Conservation (phyloP, 2,329 filamentous ascomycete species). For the Sporothrix variecibatus region DNA sequence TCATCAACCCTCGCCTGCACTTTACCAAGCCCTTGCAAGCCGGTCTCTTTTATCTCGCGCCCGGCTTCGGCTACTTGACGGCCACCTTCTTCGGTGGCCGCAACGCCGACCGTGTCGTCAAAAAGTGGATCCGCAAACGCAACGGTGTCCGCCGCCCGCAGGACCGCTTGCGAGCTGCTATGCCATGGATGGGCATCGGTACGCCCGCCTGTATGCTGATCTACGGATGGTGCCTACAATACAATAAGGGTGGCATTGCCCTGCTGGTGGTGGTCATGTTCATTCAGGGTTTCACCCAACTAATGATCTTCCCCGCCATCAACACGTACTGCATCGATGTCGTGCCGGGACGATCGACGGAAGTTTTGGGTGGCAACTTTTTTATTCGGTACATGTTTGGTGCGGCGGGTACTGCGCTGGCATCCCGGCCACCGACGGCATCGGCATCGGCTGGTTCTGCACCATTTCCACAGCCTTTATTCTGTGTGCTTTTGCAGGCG, state of each 20-base stretch:
- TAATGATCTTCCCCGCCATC: constrained; percentile 26
- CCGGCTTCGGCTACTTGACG: constrained; percentile 65
- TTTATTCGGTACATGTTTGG: constrained; percentile 74
- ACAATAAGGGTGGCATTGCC: constrained; percentile 20
- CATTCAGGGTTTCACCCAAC: constrained; percentile 24
- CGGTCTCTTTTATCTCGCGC: constrained; percentile 69
- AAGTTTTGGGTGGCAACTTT: constrained; percentile 79
- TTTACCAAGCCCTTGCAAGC: constrained; percentile 63
- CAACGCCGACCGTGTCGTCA: constrained; percentile 65
- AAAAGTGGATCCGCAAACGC: constrained; percentile 58
- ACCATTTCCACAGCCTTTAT: constrained; percentile 22
- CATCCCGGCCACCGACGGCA: constrained; percentile 70
- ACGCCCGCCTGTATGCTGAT: constrained; percentile 28
- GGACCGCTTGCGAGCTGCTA: constrained; percentile 64
- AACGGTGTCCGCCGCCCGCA: constrained; percentile 63
- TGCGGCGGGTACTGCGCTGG: constrained; percentile 67
- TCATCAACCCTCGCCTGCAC: constrained; percentile 68
- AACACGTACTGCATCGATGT: constrained; percentile 51
- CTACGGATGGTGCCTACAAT: constrained; percentile 25
- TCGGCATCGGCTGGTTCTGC: constrained; percentile 76
- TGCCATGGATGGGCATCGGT: constrained; percentile 59
- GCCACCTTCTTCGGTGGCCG: constrained; percentile 68
- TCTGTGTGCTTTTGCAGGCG: not conserved
- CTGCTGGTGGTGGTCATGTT: constrained; percentile 23
- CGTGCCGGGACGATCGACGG: constrained; percentile 67